These are phyloP conservation scores for Phytophthora litchii DNA, from an alignment of 352 stramenopile species.

Conservation along the genomic window DNA sequence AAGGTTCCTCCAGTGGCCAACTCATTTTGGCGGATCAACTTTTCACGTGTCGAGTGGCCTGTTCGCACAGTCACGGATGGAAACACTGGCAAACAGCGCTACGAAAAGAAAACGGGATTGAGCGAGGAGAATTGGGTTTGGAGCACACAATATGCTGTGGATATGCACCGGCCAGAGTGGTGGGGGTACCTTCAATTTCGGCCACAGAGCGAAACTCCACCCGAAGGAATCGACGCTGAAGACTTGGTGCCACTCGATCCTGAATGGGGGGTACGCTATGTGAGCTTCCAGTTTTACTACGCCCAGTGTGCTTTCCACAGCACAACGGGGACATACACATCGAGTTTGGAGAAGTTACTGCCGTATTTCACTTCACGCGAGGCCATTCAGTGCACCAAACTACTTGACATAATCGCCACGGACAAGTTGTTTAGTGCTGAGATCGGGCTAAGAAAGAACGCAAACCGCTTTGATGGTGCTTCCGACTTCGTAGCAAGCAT, in stretches of 20 bases:
- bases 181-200: slow-evolving; percentile 91
- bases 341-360: slow-evolving; percentile 32
- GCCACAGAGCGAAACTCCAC: slow-evolving; percentile 18
- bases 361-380: slow-evolving; percentile 39
- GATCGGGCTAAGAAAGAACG: slow-evolving; percentile 14
- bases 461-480: not conserved
- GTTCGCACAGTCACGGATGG: slow-evolving; percentile 34
- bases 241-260: slow-evolving; percentile 40
- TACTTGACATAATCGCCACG: slow-evolving; percentile 26
- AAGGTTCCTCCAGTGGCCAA: slow-evolving; percentile 41
- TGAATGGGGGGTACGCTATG: slow-evolving; percentile 55
- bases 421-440: slow-evolving; percentile 24
- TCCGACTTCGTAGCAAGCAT: slow-evolving; percentile 27
- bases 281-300: slow-evolving; percentile 74
- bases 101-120: slow-evolving; percentile 55
- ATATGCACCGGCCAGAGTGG: slow-evolving; percentile 90
- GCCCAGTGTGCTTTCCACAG: slow-evolving; percentile 54
- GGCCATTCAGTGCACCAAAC: slow-evolving; percentile 26
- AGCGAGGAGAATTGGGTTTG: slow-evolving; percentile 90
- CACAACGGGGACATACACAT: slow-evolving; percentile 36
- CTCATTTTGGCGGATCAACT: slow-evolving; percentile 87
- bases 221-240: slow-evolving; percentile 1
- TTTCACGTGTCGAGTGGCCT: slow-evolving; percentile 86
- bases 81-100: slow-evolving; percentile 30
- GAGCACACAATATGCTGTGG: slow-evolving; percentile 80